These are phyloP conservation scores for Cinnamomum chago DNA, from an alignment of 164 flowering plant genomes.

Conservation along the genomic window DNA sequence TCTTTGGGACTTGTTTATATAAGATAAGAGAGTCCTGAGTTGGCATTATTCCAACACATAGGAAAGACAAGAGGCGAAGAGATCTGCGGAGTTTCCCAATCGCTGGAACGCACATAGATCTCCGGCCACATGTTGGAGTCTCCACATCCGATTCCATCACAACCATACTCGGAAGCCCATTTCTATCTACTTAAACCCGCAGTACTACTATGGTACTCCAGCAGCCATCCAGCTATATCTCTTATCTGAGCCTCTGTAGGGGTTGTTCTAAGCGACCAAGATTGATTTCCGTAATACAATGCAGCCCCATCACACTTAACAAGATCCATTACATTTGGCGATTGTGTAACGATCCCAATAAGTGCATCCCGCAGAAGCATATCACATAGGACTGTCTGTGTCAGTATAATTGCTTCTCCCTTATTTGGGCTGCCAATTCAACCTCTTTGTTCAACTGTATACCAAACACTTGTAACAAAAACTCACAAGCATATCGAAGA, in stretches of 20 bases:
- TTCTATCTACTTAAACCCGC: no score
- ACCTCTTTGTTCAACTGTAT: conserved; percentile 69
- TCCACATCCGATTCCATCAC: no score
- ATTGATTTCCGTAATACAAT: conserved; percentile 38
- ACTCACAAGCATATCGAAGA: conserved; percentile 74
- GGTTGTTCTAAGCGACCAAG: conserved; percentile 66
- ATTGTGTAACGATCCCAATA: conserved; percentile 57
- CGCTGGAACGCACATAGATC: no score
- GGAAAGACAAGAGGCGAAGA: no score
- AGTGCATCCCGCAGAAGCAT: conserved; percentile 77
- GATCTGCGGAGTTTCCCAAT: no score
- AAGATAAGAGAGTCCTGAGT: no score
- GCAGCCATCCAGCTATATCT: conserved; percentile 57
- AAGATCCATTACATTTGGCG: conserved; percentile 74
- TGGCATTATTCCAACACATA: no score
- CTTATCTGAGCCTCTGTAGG: conserved; percentile 61
- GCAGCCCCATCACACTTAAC: conserved; percentile 86
- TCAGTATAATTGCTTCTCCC: conserved; percentile 68
- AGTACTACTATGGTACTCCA: conserved; percentile 40
- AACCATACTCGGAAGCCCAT: no score
- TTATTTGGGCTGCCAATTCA: conserved; percentile 53
- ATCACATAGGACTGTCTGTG: conserved; percentile 69
- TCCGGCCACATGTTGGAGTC: no score
- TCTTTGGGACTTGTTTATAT: no score
- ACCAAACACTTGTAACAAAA: conserved; percentile 65